Conservation (phyloP, 441 rosid species). For the Rhodomyrtus psidioides region DNA sequence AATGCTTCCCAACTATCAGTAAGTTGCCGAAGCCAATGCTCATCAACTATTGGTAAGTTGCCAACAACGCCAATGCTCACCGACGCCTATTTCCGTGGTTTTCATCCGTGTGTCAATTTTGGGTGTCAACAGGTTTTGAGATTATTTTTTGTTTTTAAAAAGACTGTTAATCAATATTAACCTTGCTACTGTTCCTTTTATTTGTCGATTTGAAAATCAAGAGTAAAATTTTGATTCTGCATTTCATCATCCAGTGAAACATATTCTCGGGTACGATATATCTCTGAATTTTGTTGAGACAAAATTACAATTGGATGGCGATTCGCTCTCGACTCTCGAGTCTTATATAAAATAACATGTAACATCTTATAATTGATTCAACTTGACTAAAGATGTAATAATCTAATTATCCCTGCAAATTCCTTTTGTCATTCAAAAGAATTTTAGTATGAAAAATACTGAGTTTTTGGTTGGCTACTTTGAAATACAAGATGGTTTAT, state of each 20-base stretch:
- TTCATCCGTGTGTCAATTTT: no score
- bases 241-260: background rate
- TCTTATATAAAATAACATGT: background rate
- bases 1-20: no score
- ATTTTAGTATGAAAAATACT: background rate
- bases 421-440: background rate
- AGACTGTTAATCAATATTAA: background rate
- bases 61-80: no score
- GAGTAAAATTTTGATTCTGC: accelerated
- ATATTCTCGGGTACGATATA: background rate
- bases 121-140: no score
- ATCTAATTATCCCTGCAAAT: background rate
- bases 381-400: accelerated
- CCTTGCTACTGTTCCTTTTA: background rate
- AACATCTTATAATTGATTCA: accelerated
- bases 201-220: background rate
- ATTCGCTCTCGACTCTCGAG: background rate
- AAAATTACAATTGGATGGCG: no score
- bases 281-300: background rate
- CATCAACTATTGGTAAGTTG: no score
- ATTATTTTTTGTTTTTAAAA: background rate
- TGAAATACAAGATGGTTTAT: background rate
- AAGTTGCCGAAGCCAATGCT: no score
- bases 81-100: no score
- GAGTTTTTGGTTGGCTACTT: accelerated